These are phyloP conservation scores for Monosporozyma aerobia DNA, from an alignment of 805 yeast species.

Conservation along the genomic window DNA sequence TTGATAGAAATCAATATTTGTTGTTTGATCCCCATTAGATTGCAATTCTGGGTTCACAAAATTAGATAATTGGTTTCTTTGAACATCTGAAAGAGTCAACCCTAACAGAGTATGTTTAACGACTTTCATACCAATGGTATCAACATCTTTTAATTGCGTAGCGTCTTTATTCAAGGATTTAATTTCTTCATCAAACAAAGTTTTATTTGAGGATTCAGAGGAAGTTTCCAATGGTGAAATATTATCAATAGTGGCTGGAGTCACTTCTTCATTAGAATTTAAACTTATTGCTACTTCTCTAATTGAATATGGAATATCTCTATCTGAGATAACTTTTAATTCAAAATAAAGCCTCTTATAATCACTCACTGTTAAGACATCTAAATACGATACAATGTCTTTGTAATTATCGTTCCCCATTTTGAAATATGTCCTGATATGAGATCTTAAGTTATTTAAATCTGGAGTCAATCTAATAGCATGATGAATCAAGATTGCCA, in stretches of 20 bases:
- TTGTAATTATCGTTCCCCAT: conserved; percentile 14
- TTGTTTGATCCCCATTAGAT: conserved; percentile 7
- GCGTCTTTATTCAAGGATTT: conserved; percentile 45
- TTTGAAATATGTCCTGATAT: conserved; percentile 14
- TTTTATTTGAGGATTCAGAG: background rate
- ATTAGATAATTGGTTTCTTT: conserved; percentile 26
- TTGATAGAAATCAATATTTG: conserved; percentile 22
- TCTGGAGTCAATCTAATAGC: conserved; percentile 20
- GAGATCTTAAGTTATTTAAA: background rate
- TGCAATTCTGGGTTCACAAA: conserved; percentile 27
- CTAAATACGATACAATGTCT: conserved; percentile 19
- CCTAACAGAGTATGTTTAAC: conserved; percentile 67
- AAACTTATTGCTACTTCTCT: conserved; percentile 2
- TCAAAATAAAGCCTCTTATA: conserved; percentile 31
- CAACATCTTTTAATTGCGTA: conserved; percentile 53
- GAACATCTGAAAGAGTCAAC: conserved; percentile 28
- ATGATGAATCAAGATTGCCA: conserved; percentile 49
- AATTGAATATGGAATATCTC: conserved; percentile 20
- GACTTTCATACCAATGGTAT: conserved; percentile 67
- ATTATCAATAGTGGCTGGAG: background rate
- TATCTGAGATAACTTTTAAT: conserved; percentile 26
- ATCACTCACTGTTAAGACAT: conserved; percentile 24
- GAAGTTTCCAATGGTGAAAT: background rate
- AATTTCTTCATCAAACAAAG: conserved; percentile 6
- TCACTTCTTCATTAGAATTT: background rate